Evolutionary conservation across 2,329 filamentous ascomycete species (phyloP).

Genomic region (Tolypocladium ovalisporum): DNA sequence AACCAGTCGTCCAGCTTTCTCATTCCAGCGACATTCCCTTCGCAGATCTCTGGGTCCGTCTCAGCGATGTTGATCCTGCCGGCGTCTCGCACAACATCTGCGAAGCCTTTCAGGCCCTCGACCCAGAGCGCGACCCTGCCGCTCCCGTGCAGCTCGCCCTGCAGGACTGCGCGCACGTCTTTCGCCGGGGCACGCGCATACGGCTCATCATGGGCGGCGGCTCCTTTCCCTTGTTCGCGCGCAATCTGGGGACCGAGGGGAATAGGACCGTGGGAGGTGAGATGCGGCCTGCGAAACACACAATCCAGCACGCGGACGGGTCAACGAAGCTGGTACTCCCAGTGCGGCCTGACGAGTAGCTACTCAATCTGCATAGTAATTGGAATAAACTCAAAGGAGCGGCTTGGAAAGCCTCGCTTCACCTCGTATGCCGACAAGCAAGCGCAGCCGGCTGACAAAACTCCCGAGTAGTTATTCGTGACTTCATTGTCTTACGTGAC

Average conservation of each 20-base stretch:
- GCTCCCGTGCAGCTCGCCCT: background rate
- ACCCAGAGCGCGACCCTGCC: background rate
- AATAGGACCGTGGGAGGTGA: background rate
- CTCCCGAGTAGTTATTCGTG: too few relatives aligned
- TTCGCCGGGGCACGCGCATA: background rate
- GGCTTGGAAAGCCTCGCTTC: background rate
- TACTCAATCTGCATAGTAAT: too few relatives aligned
- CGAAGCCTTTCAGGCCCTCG: background rate
- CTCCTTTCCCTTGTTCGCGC: background rate
- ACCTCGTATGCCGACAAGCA: background rate
- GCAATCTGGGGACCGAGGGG: background rate
- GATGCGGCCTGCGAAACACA: background rate
- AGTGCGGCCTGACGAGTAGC: background rate
- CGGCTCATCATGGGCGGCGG: background rate
- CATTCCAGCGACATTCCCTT: background rate
- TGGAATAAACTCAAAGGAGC: background rate
- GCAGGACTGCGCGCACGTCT: background rate
- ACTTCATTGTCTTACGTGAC: background rate
- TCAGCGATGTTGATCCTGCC: background rate
- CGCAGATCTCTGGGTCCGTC: background rate
- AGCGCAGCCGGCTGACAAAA: background rate
- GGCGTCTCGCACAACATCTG: background rate
- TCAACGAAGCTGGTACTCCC: background rate
- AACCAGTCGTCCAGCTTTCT: background rate
- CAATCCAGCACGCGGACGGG: background rate